Evolutionary conservation across 2,329 filamentous ascomycete species (phyloP).

Genomic region (Pseudomassariella vexata): DNA sequence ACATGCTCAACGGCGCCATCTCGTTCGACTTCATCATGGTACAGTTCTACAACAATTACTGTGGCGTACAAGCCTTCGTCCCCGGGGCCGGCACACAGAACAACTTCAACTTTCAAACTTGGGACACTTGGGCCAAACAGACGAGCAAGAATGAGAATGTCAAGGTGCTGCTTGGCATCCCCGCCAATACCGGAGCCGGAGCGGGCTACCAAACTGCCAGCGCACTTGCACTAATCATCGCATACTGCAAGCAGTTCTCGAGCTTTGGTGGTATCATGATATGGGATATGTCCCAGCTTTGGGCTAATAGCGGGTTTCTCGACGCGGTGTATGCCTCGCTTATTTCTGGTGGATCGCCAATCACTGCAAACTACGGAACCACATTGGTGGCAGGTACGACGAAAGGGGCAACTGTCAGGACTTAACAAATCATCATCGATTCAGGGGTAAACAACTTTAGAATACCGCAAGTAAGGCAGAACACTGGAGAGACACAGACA

Average conservation of each 20-base stretch:
- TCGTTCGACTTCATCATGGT: constrained; percentile 56
- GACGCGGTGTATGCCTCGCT: constrained; percentile 33
- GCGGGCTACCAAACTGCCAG: constrained; percentile 46
- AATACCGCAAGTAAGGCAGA: no score
- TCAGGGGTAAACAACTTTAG: no score
- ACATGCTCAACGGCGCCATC: constrained; percentile 49
- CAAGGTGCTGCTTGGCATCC: constrained; percentile 57
- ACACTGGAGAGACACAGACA: no score
- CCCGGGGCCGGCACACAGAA: constrained; percentile 35
- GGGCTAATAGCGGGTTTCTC: constrained; percentile 52
- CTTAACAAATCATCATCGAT: no score
- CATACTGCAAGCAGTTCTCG: constrained; percentile 46
- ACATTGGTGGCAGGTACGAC: no score
- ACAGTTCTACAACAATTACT: constrained; percentile 67
- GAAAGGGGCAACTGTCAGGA: no score
- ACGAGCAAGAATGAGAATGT: constrained; percentile 52
- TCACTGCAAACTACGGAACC: no score
- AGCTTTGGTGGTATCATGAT: constrained; percentile 66
- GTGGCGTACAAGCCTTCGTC: constrained; percentile 49
- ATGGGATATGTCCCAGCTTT: constrained; percentile 61
- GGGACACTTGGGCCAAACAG: constrained; percentile 60
- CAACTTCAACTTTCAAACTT: constrained; percentile 57
- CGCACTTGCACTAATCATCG: constrained; percentile 43
- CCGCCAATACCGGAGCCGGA: constrained; percentile 48
- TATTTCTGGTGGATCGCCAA: constrained; percentile 3